Conservation (phyloP, 2,329 filamentous ascomycete genomes). For the Talaromyces sp. region DNA sequence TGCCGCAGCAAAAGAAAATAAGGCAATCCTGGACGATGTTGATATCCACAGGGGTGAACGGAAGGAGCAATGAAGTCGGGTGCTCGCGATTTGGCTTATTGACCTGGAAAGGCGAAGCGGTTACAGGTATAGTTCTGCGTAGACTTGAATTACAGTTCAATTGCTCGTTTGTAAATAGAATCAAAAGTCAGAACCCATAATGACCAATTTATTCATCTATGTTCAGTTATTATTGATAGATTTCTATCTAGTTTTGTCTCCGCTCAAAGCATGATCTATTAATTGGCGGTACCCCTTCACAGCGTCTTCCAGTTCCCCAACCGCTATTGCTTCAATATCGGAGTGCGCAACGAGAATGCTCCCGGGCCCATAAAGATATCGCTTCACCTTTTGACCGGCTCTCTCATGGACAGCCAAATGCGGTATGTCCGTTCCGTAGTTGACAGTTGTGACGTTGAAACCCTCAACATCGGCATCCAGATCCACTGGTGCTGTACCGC, state of each 20-base stretch:
- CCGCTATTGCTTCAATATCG: not conserved
- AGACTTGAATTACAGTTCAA: not conserved
- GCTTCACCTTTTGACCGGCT: not conserved
- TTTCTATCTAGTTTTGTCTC: not conserved
- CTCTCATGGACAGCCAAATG: not conserved
- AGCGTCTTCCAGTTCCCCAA: not conserved
- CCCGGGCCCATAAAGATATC: not conserved
- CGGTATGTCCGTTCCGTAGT: not conserved
- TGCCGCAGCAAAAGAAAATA: not conserved
- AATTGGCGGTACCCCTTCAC: not conserved
- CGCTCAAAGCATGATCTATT: not conserved
- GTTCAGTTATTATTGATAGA: not conserved
- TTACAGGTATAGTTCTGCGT: not conserved
- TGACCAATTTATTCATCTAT: not conserved
- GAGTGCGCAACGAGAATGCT: not conserved
- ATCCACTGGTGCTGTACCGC: not conserved
- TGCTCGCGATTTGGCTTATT: not conserved
- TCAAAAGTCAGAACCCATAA: not conserved
- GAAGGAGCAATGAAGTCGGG: not conserved
- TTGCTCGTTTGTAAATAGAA: not conserved
- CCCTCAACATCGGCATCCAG: not conserved
- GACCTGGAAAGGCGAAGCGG: not conserved
- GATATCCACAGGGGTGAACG: not conserved
- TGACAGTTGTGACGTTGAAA: not conserved
- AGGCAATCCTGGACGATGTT: not conserved